phyloP scores from a whole-genome alignment of 164 flowering plant genomes.

The Vitis riparia region DNA sequence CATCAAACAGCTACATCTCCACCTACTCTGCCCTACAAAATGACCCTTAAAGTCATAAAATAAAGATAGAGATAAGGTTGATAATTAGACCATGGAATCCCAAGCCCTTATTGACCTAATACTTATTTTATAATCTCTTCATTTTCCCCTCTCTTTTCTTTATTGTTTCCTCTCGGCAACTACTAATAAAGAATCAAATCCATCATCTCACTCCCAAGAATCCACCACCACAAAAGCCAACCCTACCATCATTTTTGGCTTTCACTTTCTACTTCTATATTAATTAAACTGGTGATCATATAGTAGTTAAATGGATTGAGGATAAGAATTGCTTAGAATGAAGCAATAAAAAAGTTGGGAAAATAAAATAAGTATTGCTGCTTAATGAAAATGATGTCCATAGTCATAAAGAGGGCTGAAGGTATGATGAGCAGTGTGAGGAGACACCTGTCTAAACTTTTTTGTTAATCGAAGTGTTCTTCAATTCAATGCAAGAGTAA shows the following conservation, averaged over 20 bases:
- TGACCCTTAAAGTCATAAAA: slow-evolving; percentile 1
- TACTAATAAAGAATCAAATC: background rate
- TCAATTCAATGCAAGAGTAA: too few species aligned
- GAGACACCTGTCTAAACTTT: too few species aligned
- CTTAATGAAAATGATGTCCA: too few species aligned
- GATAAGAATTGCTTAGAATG: slow-evolving; percentile 1
- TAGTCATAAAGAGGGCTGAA: too few species aligned
- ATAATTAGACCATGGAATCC: background rate
- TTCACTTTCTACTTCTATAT: background rate
- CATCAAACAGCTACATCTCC: slow-evolving; percentile 9
- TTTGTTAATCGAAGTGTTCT: too few species aligned
- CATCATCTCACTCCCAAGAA: background rate
- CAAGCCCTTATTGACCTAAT: slow-evolving; percentile 12
- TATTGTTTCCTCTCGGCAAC: background rate
- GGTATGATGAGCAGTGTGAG: too few species aligned
- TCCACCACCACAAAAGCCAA: slow-evolving; percentile 13
- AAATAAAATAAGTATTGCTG: too few species aligned
- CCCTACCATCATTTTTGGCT: background rate
- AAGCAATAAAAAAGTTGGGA: too few species aligned
- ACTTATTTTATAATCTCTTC: background rate
- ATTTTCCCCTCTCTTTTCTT: background rate
- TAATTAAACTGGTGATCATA: background rate
- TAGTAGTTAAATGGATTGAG: background rate
- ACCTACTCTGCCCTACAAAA: slow-evolving; percentile 14
- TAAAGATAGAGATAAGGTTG: slow-evolving; percentile 21